These are phyloP conservation scores for Diphasiastrum complanatum DNA, from an alignment of 83 land plant genomes.

Conservation along the genomic window DNA sequence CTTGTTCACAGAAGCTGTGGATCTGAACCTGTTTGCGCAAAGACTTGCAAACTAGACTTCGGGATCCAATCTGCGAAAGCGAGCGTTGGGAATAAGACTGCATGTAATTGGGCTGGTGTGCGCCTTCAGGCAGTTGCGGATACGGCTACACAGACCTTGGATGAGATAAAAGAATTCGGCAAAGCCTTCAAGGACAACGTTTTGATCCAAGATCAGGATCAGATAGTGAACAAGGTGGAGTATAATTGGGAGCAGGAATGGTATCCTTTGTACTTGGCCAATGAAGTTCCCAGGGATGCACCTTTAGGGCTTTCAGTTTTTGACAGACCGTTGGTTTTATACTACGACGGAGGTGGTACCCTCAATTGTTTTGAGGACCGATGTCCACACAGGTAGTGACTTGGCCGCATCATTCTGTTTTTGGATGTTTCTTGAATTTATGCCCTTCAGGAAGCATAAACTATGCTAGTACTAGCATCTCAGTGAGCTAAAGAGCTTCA, in stretches of 20 bases:
- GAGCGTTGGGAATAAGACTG: too few relatives aligned
- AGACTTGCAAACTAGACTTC: too few relatives aligned
- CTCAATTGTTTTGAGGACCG: conserved; percentile 69
- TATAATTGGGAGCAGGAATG: conserved; percentile 83
- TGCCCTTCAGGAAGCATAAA: background rate
- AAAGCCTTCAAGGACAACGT: too few relatives aligned
- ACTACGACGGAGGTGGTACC: conserved; percentile 52
- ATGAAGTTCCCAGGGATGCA: conserved; percentile 70
- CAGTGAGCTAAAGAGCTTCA: background rate
- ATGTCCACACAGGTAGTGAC: conserved; percentile 76
- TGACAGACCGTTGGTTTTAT: conserved; percentile 60
- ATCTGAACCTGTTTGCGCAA: too few relatives aligned
- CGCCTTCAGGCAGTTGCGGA: too few relatives aligned
- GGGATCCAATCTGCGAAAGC: too few relatives aligned
- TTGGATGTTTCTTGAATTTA: background rate
- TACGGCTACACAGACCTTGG: too few relatives aligned
- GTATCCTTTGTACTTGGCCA: conserved; percentile 75
- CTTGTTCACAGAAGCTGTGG: too few relatives aligned
- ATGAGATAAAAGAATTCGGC: too few relatives aligned
- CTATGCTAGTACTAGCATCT: background rate
- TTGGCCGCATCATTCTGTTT: background rate
- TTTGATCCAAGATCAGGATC: too few relatives aligned
- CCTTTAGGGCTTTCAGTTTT: conserved; percentile 79
- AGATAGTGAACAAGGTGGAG: too few relatives aligned
- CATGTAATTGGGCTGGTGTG: too few relatives aligned